Conservation (phyloP, 768 basidiomycete genomes). For the Myochromella boudieri region DNA sequence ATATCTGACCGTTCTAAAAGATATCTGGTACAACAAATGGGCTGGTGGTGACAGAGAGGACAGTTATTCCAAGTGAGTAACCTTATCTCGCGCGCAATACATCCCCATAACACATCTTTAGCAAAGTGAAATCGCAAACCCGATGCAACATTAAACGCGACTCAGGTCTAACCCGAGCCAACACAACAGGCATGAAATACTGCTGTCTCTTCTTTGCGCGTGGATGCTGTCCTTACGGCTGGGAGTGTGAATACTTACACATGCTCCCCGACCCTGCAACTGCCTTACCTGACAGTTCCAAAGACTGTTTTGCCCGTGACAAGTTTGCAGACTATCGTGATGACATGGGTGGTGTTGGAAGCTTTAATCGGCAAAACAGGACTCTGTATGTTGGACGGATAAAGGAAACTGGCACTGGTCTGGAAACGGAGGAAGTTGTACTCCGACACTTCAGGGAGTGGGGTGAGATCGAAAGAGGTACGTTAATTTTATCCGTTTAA, state of each 20-base stretch:
- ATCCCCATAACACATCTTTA: slow-evolving; percentile 28
- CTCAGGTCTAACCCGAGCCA: slow-evolving; percentile 91
- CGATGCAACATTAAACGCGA: slow-evolving; percentile 88
- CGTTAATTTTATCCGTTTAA: slow-evolving; percentile 28
- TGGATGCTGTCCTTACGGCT: slow-evolving; percentile 97
- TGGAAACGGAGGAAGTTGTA: slow-evolving; percentile 91
- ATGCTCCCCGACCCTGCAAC: slow-evolving; percentile 71
- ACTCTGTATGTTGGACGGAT: slow-evolving; percentile 95
- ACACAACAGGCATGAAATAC: slow-evolving; percentile 90
- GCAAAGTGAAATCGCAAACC: slow-evolving; percentile 93
- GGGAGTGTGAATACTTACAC: slow-evolving; percentile 97
- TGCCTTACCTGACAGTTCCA: slow-evolving; percentile 83
- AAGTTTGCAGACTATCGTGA: slow-evolving; percentile 97
- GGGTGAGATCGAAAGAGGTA: slow-evolving; percentile 91
- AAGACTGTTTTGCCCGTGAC: slow-evolving; percentile 96
- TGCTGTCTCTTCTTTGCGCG: slow-evolving; percentile 94
- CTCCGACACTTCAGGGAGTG: slow-evolving; percentile 93
- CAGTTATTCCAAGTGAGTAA: slow-evolving; percentile 85
- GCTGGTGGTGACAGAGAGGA: slow-evolving; percentile 99
- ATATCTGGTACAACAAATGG: slow-evolving; percentile 99
- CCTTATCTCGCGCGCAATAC: background rate
- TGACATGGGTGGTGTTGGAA: slow-evolving; percentile 99
- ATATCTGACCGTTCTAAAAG: slow-evolving; percentile 34
- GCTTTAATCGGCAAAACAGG: slow-evolving; percentile 90
- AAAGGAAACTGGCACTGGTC: slow-evolving; percentile 84